Evolutionary conservation across 2,329 filamentous ascomycete species (phyloP).

Genomic region (Aspergillus versicolor): DNA sequence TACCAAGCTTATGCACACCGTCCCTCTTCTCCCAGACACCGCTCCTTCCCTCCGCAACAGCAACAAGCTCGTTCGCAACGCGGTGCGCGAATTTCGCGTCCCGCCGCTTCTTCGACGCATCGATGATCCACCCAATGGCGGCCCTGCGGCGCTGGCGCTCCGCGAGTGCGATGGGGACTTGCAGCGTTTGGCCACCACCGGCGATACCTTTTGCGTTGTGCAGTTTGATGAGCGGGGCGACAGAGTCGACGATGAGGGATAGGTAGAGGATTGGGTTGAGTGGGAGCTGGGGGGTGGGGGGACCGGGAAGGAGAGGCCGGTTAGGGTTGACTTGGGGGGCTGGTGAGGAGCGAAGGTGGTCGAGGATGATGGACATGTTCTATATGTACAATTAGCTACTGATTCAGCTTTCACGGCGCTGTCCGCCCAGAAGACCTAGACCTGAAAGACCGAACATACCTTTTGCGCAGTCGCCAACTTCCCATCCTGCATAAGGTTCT

Average conservation of each 20-base stretch:
- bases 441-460: slow-evolving; percentile 49
- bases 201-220: slow-evolving; percentile 72
- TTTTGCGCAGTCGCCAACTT: slow-evolving; percentile 88
- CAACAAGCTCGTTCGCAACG: slow-evolving; percentile 81
- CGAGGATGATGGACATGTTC: slow-evolving; percentile 84
- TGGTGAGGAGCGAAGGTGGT: slow-evolving; percentile 76
- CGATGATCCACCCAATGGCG: slow-evolving; percentile 87
- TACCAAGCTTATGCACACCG: slow-evolving; percentile 76
- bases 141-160: slow-evolving; percentile 72
- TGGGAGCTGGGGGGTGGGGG: slow-evolving; percentile 75
- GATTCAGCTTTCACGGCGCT: no score
- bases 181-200: slow-evolving; percentile 81
- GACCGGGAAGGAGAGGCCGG: slow-evolving; percentile 62
- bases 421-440: no score
- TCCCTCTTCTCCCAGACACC: slow-evolving; percentile 79
- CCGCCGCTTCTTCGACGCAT: slow-evolving; percentile 75
- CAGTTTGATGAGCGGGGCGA: slow-evolving; percentile 84
- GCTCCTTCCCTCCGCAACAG: slow-evolving; percentile 83
- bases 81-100: slow-evolving; percentile 72
- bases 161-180: slow-evolving; percentile 75
- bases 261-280: slow-evolving; percentile 89
- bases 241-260: slow-evolving; percentile 84
- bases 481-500: slow-evolving; percentile 86
- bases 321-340: slow-evolving; percentile 72
- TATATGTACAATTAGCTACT: slow-evolving; percentile 38